Conservation (phyloP, 352 stramenopile genomes). For the Globisporangium nunn region DNA sequence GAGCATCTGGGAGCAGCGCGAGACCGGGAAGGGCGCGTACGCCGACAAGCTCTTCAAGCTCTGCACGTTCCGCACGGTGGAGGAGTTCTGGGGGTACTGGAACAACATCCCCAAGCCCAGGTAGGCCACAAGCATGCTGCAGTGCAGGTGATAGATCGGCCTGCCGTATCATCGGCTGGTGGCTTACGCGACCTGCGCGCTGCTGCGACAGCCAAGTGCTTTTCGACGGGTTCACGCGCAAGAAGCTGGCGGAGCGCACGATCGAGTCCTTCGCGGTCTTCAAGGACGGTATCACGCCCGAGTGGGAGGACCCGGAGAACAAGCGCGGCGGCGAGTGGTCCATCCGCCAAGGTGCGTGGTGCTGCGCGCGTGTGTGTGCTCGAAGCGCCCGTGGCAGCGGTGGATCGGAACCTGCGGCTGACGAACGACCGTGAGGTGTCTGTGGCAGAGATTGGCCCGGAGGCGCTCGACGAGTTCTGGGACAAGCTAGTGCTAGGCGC, state of each 20-base stretch:
- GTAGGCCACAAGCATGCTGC: slow-evolving; percentile 14
- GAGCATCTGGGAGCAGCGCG: slow-evolving; percentile 83
- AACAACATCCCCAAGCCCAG: slow-evolving; percentile 88
- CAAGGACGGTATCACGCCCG: slow-evolving; percentile 83
- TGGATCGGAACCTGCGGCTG: slow-evolving; percentile 1
- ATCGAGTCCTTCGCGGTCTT: slow-evolving; percentile 93
- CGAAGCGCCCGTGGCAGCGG: neutral
- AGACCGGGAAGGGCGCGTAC: slow-evolving; percentile 75
- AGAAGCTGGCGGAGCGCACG: slow-evolving; percentile 88
- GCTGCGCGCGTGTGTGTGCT: neutral
- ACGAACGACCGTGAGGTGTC: neutral
- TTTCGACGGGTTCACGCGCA: slow-evolving; percentile 78
- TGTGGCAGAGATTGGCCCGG: slow-evolving; percentile 50
- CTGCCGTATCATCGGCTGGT: too few relatives aligned
- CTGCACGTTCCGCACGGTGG: slow-evolving; percentile 78
- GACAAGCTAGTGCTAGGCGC: slow-evolving; percentile 86
- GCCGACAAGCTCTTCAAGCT: slow-evolving; percentile 85
- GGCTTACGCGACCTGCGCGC: neutral
- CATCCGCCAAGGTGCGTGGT: slow-evolving; percentile 55
- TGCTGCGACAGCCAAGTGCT: slow-evolving; percentile 47
- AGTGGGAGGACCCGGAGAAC: slow-evolving; percentile 90
- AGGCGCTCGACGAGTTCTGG: slow-evolving; percentile 85
- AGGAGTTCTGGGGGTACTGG: slow-evolving; percentile 90
- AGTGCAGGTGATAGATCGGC: too few relatives aligned
- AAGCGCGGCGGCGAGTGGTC: slow-evolving; percentile 85